Percentiles rank a stretch among this genome's conserved stretches.
These are phyloP conservation scores for Rhodomyrtus tomentosa DNA, from an alignment of 345 rosid genomes.

Conservation along the genomic window DNA sequence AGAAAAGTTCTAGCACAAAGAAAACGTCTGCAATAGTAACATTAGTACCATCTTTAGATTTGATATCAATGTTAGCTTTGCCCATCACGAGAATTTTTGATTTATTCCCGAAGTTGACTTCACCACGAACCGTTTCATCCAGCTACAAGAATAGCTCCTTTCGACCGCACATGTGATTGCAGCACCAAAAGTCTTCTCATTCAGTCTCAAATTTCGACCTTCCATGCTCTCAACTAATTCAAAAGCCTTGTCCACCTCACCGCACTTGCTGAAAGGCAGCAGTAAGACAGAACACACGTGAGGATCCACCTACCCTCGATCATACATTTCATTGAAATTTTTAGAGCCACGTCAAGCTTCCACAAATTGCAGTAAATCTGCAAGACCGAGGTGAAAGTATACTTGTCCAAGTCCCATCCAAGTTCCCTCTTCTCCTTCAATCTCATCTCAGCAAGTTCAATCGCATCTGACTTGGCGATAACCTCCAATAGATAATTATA, in stretches of 20 bases:
- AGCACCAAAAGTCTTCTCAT: slow-evolving; percentile 54
- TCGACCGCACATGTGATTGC: no score
- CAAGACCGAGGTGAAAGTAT: slow-evolving; percentile 67
- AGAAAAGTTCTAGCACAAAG: no score
- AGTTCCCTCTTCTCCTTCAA: slow-evolving; percentile 50
- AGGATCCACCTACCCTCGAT: slow-evolving; percentile 58
- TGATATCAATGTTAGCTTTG: no score
- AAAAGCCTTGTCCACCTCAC: slow-evolving; percentile 61
- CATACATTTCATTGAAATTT: slow-evolving; percentile 42
- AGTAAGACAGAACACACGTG: slow-evolving; percentile 47
- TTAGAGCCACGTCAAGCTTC: slow-evolving; percentile 35
- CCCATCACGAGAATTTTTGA: no score
- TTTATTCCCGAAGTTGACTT: no score
- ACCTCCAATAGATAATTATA: slow-evolving; percentile 82
- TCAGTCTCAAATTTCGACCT: slow-evolving; percentile 34
- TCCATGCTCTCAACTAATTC: slow-evolving; percentile 66
- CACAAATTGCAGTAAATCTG: slow-evolving; percentile 56
- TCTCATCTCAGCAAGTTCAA: slow-evolving; percentile 52
- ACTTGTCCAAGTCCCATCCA: slow-evolving; percentile 51
- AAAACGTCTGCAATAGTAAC: no score
- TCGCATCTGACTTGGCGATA: slow-evolving; percentile 35
- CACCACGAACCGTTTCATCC: no score
- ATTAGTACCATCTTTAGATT: no score
- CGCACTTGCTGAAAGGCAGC: slow-evolving; percentile 54
- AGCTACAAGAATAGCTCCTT: no score